These are phyloP conservation scores for Hortaea werneckii DNA, from an alignment of 2,329 filamentous ascomycete genomes.

Conservation along the genomic window DNA sequence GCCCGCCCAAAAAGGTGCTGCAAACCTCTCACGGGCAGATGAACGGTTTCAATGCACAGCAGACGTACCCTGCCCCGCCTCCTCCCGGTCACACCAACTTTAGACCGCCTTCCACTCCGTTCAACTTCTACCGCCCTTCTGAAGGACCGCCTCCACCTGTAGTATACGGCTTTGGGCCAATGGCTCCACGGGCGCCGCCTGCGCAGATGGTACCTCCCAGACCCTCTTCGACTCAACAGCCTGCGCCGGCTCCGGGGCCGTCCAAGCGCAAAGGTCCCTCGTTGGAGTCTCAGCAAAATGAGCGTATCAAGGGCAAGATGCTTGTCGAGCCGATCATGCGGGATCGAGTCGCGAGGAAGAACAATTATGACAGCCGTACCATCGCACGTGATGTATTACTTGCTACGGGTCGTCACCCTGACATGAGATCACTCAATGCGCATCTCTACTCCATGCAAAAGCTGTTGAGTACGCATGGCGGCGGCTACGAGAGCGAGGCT, in stretches of 20 bases:
- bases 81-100: not conserved
- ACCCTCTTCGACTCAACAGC: not conserved
- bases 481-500: conserved; percentile 29
- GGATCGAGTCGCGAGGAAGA: conserved; percentile 38
- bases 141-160: not conserved
- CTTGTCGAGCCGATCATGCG: conserved; percentile 37
- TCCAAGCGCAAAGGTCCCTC: conserved; percentile 16
- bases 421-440: conserved; percentile 47
- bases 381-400: conserved; percentile 56
- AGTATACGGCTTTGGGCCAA: not conserved
- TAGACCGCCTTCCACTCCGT: not conserved
- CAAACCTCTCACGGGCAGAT: not conserved
- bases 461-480: conserved; percentile 28
- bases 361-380: conserved; percentile 49
- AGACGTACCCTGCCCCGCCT: not conserved
- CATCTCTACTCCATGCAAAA: conserved; percentile 39
- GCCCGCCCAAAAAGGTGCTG: conserved; percentile 25
- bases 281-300: conserved; percentile 18
- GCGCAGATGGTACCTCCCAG: not conserved
- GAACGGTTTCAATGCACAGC: not conserved
- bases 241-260: conserved; percentile 3
- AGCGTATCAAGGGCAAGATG: conserved; percentile 24
- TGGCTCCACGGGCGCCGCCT: not conserved
- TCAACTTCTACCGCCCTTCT: not conserved
- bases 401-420: conserved; percentile 51